Conservation (phyloP, 2,329 filamentous ascomycete genomes). For the Ophiocordyceps robertsii region DNA sequence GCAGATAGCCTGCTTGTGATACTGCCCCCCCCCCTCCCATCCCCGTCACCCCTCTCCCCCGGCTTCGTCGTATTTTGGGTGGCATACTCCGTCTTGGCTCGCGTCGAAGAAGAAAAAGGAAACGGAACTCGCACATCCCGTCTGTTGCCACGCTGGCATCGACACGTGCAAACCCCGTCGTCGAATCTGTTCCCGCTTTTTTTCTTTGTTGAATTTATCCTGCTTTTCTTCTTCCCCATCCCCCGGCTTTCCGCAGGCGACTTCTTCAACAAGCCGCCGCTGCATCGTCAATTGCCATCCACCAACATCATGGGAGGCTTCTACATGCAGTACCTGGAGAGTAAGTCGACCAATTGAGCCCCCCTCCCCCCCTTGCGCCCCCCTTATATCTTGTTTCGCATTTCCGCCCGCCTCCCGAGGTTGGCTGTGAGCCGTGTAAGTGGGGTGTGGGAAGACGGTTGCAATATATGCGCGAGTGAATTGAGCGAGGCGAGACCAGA, state of each 20-base stretch:
- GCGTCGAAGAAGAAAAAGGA: neutral
- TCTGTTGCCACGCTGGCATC: constrained; percentile 1
- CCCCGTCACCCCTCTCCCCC: neutral
- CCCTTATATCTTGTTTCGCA: neutral
- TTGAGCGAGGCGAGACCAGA: too few relatives aligned
- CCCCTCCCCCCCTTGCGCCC: neutral
- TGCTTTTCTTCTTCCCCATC: constrained; percentile 5
- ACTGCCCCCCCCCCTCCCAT: neutral
- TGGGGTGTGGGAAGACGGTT: neutral
- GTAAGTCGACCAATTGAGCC: constrained; percentile 37
- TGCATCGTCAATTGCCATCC: constrained; percentile 11
- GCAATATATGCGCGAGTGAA: too few relatives aligned
- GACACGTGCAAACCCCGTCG: neutral
- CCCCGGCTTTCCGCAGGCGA: constrained; percentile 9
- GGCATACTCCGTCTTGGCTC: neutral
- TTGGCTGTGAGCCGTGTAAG: neutral
- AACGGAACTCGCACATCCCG: neutral
- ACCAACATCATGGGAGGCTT: constrained; percentile 44
- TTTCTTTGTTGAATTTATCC: constrained; percentile 5
- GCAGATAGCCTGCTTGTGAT: constrained; percentile 23
- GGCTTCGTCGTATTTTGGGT: neutral
- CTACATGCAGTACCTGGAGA: constrained; percentile 62
- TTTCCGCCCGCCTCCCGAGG: neutral
- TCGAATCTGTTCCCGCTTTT: constrained; percentile 9
- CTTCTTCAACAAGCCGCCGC: constrained; percentile 2